Conservation (phyloP, 1,284 basidiomycete species). For the Moniliophthora roreri region DNA sequence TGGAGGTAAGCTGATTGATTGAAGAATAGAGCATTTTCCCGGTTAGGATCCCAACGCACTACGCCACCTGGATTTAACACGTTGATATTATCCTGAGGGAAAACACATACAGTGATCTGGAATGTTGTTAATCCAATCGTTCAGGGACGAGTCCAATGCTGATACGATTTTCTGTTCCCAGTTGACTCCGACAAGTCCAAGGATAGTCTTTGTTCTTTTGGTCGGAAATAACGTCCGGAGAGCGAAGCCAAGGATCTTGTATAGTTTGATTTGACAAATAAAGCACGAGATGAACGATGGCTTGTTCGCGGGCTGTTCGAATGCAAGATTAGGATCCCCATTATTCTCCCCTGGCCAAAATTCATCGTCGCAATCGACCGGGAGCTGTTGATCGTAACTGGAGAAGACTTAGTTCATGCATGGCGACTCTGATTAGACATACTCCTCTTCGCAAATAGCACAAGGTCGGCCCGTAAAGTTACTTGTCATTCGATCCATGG, state of each 20-base stretch:
- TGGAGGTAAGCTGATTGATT: too few species aligned
- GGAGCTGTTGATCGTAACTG: slow-evolving; percentile 68
- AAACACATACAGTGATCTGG: slow-evolving; percentile 16
- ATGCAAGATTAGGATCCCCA: slow-evolving; percentile 39
- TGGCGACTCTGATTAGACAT: slow-evolving; percentile 21
- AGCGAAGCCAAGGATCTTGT: slow-evolving; percentile 57
- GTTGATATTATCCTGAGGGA: too few species aligned
- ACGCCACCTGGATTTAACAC: not conserved
- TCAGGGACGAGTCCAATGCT: slow-evolving; percentile 14
- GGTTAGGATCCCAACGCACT: too few species aligned
- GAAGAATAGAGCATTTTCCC: too few species aligned
- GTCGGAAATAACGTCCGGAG: slow-evolving; percentile 51
- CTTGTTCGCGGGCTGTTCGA: slow-evolving; percentile 48
- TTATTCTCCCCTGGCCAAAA: slow-evolving; percentile 64
- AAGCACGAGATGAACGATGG: slow-evolving; percentile 51
- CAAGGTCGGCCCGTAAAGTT: slow-evolving; percentile 73
- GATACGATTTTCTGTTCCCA: slow-evolving; percentile 26
- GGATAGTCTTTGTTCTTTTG: slow-evolving; percentile 49
- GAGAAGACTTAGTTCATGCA: not conserved
- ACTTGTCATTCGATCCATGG: slow-evolving; percentile 59
- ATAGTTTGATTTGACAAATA: slow-evolving; percentile 51
- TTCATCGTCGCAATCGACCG: slow-evolving; percentile 68
- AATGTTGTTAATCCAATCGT: slow-evolving; percentile 13
- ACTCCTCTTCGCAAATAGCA: slow-evolving; percentile 80
- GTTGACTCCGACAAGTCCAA: slow-evolving; percentile 49